Evolutionary conservation across 164 flowering plant species (phyloP).

Genomic region (Umbellularia californica): DNA sequence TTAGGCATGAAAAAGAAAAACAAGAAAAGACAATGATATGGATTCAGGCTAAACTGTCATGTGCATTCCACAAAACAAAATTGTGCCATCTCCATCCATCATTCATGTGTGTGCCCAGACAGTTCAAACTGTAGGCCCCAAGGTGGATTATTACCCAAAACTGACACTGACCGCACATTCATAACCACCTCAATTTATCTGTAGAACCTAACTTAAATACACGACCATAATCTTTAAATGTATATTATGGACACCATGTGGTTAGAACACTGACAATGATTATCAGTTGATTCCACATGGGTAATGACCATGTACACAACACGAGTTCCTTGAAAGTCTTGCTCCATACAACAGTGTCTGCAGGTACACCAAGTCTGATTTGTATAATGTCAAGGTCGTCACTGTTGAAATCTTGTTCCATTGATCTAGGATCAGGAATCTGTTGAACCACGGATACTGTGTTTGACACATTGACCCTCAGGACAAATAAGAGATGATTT

Average conservation of each 20-base stretch:
- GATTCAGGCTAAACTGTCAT: neutral
- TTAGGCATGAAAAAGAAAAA: neutral
- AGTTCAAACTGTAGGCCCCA: neutral
- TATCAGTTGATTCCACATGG: too few species aligned
- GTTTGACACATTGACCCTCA: neutral
- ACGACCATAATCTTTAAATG: too few species aligned
- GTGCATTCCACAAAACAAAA: neutral
- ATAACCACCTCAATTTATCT: neutral
- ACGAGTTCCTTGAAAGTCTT: neutral
- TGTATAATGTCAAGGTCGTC: neutral
- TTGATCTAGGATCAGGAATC: neutral
- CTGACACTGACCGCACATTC: neutral
- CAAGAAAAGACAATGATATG: neutral
- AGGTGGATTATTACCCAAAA: neutral
- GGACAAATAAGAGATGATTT: neutral
- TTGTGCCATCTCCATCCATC: neutral
- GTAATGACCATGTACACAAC: neutral
- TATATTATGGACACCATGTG: neutral
- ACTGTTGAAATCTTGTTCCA: neutral
- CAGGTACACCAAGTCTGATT: neutral
- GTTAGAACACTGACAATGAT: neutral
- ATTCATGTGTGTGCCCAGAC: neutral
- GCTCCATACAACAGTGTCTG: neutral
- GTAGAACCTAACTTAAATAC: too few species aligned
- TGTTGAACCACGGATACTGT: neutral